Percentiles rank a stretch among this genome's conserved stretches.
Evolutionary conservation across 495 filamentous ascomycete genomes (phyloP).

Genomic region (Xylaria telfairii): DNA sequence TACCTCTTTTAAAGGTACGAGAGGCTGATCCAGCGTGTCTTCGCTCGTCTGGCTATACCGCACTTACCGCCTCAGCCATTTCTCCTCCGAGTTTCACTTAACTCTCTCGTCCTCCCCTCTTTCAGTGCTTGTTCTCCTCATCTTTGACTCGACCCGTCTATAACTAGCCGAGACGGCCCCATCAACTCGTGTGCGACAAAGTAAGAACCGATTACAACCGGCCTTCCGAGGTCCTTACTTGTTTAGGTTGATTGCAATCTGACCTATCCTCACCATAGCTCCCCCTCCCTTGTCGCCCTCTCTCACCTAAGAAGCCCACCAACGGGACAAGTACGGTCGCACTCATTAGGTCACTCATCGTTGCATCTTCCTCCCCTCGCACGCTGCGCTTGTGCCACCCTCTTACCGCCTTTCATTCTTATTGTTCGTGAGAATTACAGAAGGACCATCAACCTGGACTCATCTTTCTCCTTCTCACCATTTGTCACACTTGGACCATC

Average conservation of each 20-base stretch:
- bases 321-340: conserved; percentile 18
- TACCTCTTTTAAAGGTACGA: conserved; percentile 16
- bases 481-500: neutral
- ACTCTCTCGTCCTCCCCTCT: conserved; percentile 22
- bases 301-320: conserved; percentile 25
- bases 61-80: conserved; percentile 19
- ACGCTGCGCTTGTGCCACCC: conserved; percentile 5
- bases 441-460: neutral
- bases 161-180: conserved; percentile 16
- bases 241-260: conserved; percentile 15
- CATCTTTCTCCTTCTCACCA: neutral
- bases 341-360: conserved; percentile 18
- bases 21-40: conserved; percentile 22
- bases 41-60: conserved; percentile 19
- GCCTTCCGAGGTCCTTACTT: conserved; percentile 9
- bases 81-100: conserved; percentile 2
- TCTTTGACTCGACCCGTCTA: conserved; percentile 20
- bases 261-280: conserved; percentile 16
- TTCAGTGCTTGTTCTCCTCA: conserved; percentile 12
- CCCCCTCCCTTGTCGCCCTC: conserved; percentile 20
- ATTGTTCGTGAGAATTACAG: conserved; percentile 5
- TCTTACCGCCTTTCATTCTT: conserved; percentile 24
- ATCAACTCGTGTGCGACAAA: conserved; percentile 19
- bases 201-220: conserved; percentile 16
- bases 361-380: conserved; percentile 24